These are phyloP conservation scores for Globisporangium cederbergense DNA, from an alignment of 352 stramenopile genomes.

Conservation along the genomic window DNA sequence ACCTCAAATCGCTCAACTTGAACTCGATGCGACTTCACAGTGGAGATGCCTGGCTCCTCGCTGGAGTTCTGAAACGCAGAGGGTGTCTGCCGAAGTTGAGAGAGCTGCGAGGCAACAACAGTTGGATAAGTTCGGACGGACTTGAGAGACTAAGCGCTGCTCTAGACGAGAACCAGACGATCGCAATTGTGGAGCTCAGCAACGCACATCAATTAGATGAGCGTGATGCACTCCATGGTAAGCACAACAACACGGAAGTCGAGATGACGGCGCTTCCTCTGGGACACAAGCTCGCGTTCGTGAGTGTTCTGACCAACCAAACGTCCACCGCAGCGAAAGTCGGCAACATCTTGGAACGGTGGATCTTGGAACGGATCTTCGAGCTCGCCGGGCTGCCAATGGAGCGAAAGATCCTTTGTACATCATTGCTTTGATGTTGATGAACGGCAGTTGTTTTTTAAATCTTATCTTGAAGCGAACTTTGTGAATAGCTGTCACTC, in stretches of 20 bases:
- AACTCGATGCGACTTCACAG: neutral
- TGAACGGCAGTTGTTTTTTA: neutral
- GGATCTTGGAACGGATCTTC: constrained; percentile 3
- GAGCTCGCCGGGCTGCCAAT: neutral
- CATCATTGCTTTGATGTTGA: neutral
- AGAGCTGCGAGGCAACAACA: neutral
- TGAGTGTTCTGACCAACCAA: neutral
- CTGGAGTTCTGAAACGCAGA: neutral
- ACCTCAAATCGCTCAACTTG: neutral
- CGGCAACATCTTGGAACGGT: neutral
- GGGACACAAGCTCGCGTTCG: neutral
- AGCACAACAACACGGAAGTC: neutral
- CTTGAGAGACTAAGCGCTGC: neutral
- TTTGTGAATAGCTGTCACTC: neutral
- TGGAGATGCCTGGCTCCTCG: neutral
- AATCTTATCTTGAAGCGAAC: neutral
- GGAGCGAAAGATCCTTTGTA: neutral
- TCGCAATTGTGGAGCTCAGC: neutral
- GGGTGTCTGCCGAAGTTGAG: neutral
- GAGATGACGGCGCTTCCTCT: neutral
- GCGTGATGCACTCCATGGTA: neutral
- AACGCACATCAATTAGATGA: neutral
- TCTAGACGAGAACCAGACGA: neutral
- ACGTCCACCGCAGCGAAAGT: neutral
- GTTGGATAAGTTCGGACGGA: neutral